These are phyloP conservation scores for Auricularia sp. DNA, from an alignment of 768 basidiomycete genomes.

Conservation along the genomic window DNA sequence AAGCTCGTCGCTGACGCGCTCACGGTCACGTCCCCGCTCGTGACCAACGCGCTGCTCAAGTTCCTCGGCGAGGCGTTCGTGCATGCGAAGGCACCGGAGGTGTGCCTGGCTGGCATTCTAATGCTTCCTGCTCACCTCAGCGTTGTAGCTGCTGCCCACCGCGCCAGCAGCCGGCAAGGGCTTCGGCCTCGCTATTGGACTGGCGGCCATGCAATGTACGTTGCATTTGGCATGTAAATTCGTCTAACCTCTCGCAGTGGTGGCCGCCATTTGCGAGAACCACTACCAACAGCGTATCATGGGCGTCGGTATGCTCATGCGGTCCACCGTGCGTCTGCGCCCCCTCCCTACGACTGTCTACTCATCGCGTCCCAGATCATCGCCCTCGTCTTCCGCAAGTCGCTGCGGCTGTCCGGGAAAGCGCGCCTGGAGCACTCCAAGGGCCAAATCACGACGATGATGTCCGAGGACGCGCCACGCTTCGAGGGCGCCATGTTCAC, in stretches of 20 bases:
- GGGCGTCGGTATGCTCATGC: background rate
- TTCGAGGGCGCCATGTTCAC: slow-evolving; percentile 38
- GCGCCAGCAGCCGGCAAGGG: background rate
- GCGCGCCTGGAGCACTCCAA: slow-evolving; percentile 48
- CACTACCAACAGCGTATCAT: background rate
- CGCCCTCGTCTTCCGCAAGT: slow-evolving; percentile 52
- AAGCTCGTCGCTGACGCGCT: slow-evolving; percentile 37
- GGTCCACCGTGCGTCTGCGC: background rate
- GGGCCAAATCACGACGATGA: slow-evolving; percentile 62
- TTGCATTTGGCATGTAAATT: background rate
- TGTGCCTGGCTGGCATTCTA: background rate
- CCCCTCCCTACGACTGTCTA: background rate
- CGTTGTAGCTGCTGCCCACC: background rate
- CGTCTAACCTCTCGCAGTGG: background rate
- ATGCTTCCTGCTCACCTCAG: no score
- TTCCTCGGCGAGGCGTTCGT: slow-evolving; percentile 46
- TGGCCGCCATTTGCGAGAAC: background rate
- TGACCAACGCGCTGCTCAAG: slow-evolving; percentile 51
- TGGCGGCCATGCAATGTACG: background rate
- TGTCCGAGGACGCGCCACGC: slow-evolving; percentile 51
- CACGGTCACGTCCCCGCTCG: slow-evolving; percentile 45
- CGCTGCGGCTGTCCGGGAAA: slow-evolving; percentile 53
- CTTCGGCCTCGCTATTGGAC: background rate
- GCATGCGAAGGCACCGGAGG: background rate
- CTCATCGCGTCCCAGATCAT: slow-evolving; percentile 20